Evolutionary conservation across 1,139 yeast genomes (phyloP).

Genomic region (Kodamaea sp.): DNA sequence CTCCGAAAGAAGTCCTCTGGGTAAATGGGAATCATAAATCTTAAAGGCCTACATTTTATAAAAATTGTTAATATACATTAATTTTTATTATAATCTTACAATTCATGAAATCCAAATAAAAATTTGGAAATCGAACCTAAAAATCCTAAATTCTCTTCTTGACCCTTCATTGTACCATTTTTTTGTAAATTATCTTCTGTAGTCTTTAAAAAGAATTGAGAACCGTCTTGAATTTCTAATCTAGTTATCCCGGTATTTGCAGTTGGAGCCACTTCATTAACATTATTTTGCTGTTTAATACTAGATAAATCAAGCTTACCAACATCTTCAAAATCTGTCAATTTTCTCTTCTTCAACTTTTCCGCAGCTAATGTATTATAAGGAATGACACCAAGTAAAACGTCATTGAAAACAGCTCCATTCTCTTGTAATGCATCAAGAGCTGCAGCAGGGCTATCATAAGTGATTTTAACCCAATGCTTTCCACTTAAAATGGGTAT

Average conservation of each 20-base stretch:
- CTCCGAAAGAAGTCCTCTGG: no score
- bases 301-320: slow-evolving; percentile 30
- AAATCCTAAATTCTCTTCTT: slow-evolving; percentile 32
- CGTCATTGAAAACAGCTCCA: slow-evolving; percentile 68
- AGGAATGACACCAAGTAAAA: slow-evolving; percentile 74
- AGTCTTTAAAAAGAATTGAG: slow-evolving; percentile 33
- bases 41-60: slow-evolving; percentile 3
- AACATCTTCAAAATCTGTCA: slow-evolving; percentile 52
- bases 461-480: slow-evolving; percentile 87
- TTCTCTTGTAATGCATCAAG: slow-evolving; percentile 80
- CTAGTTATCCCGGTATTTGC: slow-evolving; percentile 19
- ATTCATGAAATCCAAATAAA: slow-evolving; percentile 46
- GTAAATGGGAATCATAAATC: no score
- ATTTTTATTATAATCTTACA: slow-evolving; percentile 17
- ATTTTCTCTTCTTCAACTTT: slow-evolving; percentile 54
- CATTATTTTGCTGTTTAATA: slow-evolving; percentile 4
- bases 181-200: slow-evolving; percentile 15
- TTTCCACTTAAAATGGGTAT: slow-evolving; percentile 77
- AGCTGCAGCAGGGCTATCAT: slow-evolving; percentile 71
- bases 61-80: background rate
- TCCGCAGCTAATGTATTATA: slow-evolving; percentile 60
- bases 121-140: slow-evolving; percentile 34
- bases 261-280: slow-evolving; percentile 4
- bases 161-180: slow-evolving; percentile 10
- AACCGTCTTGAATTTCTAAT: slow-evolving; percentile 42